A percentile compares a stretch with the other conserved stretches of the same genome.
These are phyloP conservation scores for Xylogone sp. DNA, from an alignment of 2,329 filamentous ascomycete genomes.

Conservation along the genomic window DNA sequence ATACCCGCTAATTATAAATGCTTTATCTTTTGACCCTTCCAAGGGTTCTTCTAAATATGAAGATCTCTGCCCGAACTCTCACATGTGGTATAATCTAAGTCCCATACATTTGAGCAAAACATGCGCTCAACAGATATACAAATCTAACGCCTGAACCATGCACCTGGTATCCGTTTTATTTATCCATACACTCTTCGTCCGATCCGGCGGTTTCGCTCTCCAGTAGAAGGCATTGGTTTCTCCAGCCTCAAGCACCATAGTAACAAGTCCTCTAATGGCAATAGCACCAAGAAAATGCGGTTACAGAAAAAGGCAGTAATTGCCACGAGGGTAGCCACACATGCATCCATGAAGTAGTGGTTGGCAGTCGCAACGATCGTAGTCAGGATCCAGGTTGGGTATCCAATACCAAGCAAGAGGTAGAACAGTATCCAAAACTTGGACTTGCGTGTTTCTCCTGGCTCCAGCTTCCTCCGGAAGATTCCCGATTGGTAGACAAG, in stretches of 20 bases:
- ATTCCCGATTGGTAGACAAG: constrained; percentile 50
- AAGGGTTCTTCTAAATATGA: constrained; percentile 6
- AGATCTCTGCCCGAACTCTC: background rate
- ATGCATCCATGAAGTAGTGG: constrained; percentile 50
- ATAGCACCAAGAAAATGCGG: constrained; percentile 42
- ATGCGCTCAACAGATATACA: background rate
- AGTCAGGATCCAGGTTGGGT: constrained; percentile 42
- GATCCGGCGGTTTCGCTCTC: constrained; percentile 23
- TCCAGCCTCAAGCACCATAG: constrained; percentile 42
- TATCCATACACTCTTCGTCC: background rate
- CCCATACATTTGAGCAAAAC: background rate
- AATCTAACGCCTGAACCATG: background rate
- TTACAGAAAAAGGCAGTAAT: constrained; percentile 43
- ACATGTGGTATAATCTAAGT: background rate
- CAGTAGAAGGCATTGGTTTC: constrained; percentile 47
- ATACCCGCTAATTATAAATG: too few species aligned
- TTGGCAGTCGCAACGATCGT: constrained; percentile 52
- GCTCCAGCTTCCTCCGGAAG: constrained; percentile 31
- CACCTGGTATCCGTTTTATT: background rate
- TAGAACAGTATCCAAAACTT: constrained; percentile 41
- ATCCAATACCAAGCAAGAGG: constrained; percentile 36
- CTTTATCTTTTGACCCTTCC: too few species aligned
- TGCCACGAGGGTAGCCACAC: constrained; percentile 42
- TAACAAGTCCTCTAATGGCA: constrained; percentile 46
- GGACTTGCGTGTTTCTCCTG: constrained; percentile 37